These are phyloP conservation scores for Alternaria ethzedia DNA, from an alignment of 2,329 filamentous ascomycete genomes.

Conservation along the genomic window DNA sequence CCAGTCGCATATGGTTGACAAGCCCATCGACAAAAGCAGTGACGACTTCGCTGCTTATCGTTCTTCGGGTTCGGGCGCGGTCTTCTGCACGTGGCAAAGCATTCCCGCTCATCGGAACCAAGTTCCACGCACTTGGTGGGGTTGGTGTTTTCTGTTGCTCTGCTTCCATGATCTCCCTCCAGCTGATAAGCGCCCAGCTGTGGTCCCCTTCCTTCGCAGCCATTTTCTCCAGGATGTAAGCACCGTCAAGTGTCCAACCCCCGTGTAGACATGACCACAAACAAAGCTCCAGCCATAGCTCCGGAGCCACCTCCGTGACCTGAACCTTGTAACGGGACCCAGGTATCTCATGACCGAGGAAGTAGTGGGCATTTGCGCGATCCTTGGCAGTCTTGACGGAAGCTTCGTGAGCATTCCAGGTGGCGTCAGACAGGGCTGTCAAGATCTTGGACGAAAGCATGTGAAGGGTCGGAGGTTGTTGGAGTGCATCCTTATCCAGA, in stretches of 20 bases:
- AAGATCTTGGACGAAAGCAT: constrained; percentile 57
- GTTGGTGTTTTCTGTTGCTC: constrained; percentile 27
- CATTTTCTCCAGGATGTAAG: constrained; percentile 46
- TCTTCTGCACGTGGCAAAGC: constrained; percentile 28
- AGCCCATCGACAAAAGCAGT: constrained; percentile 62
- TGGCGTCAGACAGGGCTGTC: constrained; percentile 58
- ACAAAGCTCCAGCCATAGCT: constrained; percentile 60
- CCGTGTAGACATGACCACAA: constrained; percentile 59
- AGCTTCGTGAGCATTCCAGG: constrained; percentile 56
- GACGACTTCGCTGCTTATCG: constrained; percentile 65
- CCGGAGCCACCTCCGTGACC: constrained; percentile 51
- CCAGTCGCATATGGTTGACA: constrained; percentile 53
- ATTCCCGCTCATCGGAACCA: constrained; percentile 30
- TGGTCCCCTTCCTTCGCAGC: constrained; percentile 24
- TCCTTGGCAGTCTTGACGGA: constrained; percentile 35
- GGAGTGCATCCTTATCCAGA: constrained; percentile 46
- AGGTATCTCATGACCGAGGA: constrained; percentile 53
- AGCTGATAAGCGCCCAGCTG: constrained; percentile 48
- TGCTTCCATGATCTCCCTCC: constrained; percentile 50
- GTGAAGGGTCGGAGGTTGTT: constrained; percentile 57
- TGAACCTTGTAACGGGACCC: constrained; percentile 51
- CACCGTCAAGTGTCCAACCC: constrained; percentile 54
- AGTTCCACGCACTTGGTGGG: constrained; percentile 27
- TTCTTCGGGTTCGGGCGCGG: constrained; percentile 48
- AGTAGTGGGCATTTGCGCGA: constrained; percentile 47